A percentile compares a stretch with the other conserved stretches of the same genome.
These are phyloP conservation scores for Fusarium drepaniforme DNA, from an alignment of 2,329 filamentous ascomycete species.

Conservation along the genomic window DNA sequence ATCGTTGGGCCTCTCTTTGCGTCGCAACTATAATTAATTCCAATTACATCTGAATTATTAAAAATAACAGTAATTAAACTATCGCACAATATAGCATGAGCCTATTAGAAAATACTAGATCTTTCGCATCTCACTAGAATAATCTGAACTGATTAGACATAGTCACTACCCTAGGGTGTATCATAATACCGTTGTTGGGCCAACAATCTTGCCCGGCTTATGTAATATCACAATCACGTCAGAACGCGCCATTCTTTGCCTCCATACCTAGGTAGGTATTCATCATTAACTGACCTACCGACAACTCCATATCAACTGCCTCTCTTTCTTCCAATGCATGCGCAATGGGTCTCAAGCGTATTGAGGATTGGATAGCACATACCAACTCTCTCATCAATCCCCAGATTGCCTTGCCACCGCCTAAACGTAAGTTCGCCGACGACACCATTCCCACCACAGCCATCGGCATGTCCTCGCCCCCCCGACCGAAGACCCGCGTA, in stretches of 20 bases:
- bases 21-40: background rate
- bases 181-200: background rate
- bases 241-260: background rate
- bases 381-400: background rate
- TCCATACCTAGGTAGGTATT: background rate
- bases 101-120: background rate
- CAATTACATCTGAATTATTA: background rate
- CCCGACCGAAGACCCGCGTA: background rate
- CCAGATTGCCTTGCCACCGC: background rate
- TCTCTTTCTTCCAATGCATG: background rate
- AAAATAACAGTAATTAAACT: background rate
- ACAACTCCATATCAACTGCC: background rate
- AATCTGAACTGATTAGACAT: background rate
- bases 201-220: background rate
- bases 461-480: background rate
- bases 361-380: background rate
- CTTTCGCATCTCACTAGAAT: background rate
- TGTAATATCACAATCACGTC: background rate
- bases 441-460: background rate
- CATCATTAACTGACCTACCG: background rate
- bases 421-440: background rate
- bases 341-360: background rate
- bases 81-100: background rate
- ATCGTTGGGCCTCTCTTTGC: background rate
- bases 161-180: background rate